Evolutionary conservation across 1,284 basidiomycete species (phyloP).

Genomic region (Afroboletus lepidellus): DNA sequence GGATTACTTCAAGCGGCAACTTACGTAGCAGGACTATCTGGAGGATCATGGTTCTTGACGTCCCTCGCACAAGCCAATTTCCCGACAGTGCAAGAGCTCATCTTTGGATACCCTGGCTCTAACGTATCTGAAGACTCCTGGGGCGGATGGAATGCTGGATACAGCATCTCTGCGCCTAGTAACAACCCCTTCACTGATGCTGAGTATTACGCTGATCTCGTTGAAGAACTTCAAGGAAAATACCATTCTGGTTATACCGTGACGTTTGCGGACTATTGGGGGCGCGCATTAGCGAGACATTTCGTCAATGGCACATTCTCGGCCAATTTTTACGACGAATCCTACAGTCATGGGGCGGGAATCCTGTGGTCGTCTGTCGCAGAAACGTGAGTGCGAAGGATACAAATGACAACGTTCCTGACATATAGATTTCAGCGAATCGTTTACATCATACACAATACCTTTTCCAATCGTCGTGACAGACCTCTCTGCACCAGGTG

Average conservation of each 20-base stretch:
- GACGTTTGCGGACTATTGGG: slow-evolving; percentile 40
- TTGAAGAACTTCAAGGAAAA: slow-evolving; percentile 36
- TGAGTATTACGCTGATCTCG: slow-evolving; percentile 23
- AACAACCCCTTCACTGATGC: slow-evolving; percentile 12
- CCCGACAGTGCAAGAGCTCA: slow-evolving; percentile 38
- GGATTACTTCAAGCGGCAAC: slow-evolving; percentile 48
- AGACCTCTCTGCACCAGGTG: slow-evolving; percentile 26
- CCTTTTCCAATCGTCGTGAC: slow-evolving; percentile 42
- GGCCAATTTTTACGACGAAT: slow-evolving; percentile 33
- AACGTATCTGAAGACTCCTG: slow-evolving; percentile 18
- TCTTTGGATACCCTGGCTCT: slow-evolving; percentile 32
- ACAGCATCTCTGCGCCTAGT: slow-evolving; percentile 27
- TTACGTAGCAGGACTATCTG: slow-evolving; percentile 46
- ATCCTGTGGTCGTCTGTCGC: slow-evolving; percentile 36
- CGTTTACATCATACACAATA: slow-evolving; percentile 32
- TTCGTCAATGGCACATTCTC: slow-evolving; percentile 41
- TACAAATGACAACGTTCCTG: not conserved
- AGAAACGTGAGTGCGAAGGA: slow-evolving; percentile 27
- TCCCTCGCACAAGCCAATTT: slow-evolving; percentile 41
- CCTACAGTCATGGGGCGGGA: slow-evolving; percentile 36
- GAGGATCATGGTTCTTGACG: slow-evolving; percentile 40
- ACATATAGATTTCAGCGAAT: slow-evolving; percentile 19
- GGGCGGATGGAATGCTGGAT: slow-evolving; percentile 38
- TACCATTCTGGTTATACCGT: slow-evolving; percentile 32
- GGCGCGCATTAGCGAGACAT: slow-evolving; percentile 38